Percentiles rank a stretch among this genome's conserved stretches.
Evolutionary conservation across 805 yeast genomes (phyloP).

Genomic region (Starmerella gropengiesseri): DNA sequence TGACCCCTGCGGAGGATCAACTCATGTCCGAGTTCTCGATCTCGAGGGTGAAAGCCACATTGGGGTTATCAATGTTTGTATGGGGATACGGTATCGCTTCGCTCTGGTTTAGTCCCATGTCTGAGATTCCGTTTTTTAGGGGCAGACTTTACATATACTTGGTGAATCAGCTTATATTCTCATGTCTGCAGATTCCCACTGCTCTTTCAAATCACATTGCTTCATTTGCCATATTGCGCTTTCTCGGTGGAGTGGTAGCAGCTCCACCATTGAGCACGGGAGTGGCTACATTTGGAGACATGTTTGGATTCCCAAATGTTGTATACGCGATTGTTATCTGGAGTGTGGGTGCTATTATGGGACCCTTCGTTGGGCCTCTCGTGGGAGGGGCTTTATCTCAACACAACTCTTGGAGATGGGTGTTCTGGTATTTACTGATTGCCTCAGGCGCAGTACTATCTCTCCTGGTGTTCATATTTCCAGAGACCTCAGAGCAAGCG

Average conservation of each 20-base stretch:
- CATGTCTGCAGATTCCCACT: slow-evolving; percentile 45
- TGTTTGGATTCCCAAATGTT: slow-evolving; percentile 34
- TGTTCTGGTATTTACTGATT: slow-evolving; percentile 42
- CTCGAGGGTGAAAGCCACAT: slow-evolving; percentile 35
- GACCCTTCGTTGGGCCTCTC: slow-evolving; percentile 46
- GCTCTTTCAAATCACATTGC: slow-evolving; percentile 43
- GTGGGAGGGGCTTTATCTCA: slow-evolving; percentile 43
- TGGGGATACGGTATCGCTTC: slow-evolving; percentile 54
- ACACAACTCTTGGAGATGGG: slow-evolving; percentile 43
- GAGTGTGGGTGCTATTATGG: slow-evolving; percentile 45
- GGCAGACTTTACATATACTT: slow-evolving; percentile 44
- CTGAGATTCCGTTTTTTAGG: slow-evolving; percentile 37
- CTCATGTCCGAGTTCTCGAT: slow-evolving; percentile 36
- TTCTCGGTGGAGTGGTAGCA: slow-evolving; percentile 46
- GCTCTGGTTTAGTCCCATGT: slow-evolving; percentile 43
- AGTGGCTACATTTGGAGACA: slow-evolving; percentile 47
- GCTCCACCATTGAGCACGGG: slow-evolving; percentile 50
- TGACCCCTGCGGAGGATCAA: slow-evolving; percentile 42
- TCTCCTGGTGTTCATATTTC: slow-evolving; percentile 34
- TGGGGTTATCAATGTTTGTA: slow-evolving; percentile 46
- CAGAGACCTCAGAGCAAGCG: slow-evolving; percentile 41
- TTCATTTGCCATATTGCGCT: slow-evolving; percentile 40
- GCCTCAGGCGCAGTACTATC: slow-evolving; percentile 32
- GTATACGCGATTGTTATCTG: slow-evolving; percentile 43
- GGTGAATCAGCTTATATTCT: slow-evolving; percentile 37